Percentiles rank a stretch among this genome's conserved stretches.
phyloP scores from a whole-genome alignment of 768 basidiomycete genomes.

The Panellus pusillus region DNA sequence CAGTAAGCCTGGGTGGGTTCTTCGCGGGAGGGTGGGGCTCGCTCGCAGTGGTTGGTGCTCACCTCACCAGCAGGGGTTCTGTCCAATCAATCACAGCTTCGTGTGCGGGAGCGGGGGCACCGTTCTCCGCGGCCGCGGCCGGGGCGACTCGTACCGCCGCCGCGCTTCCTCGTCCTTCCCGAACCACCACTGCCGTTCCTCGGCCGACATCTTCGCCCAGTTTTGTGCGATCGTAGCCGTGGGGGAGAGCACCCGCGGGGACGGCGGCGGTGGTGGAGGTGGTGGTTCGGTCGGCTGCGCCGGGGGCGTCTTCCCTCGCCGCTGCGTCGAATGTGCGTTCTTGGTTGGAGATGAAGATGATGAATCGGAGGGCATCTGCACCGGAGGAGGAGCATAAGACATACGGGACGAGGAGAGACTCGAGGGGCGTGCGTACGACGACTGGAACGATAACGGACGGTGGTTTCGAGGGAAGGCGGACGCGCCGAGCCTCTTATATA shows the following conservation, averaged over 20 bases:
- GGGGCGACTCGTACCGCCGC: constrained; percentile 47
- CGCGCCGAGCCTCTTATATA: constrained; percentile 8
- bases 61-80: too few species aligned
- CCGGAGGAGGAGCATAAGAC: not conserved
- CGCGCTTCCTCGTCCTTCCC: constrained; percentile 49
- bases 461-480: constrained; percentile 4
- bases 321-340: constrained; percentile 25
- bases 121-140: constrained; percentile 33
- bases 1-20: not conserved
- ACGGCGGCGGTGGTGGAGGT: constrained; percentile 30
- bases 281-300: constrained; percentile 23
- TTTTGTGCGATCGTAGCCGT: constrained; percentile 67
- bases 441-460: not conserved
- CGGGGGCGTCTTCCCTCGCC: not conserved
- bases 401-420: not conserved
- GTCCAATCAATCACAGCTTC: constrained; percentile 66
- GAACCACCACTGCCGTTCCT: constrained; percentile 62
- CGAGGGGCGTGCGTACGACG: constrained; percentile 5
- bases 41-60: constrained; percentile 7
- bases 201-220: constrained; percentile 62
- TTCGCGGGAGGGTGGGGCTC: not conserved
- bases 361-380: constrained; percentile 47
- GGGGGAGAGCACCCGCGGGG: constrained; percentile 36
- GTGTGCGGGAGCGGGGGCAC: constrained; percentile 38
- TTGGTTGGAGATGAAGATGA: constrained; percentile 27